phyloP scores from a whole-genome alignment of 2,329 filamentous ascomycete species.

The Colletotrichum coccodes region DNA sequence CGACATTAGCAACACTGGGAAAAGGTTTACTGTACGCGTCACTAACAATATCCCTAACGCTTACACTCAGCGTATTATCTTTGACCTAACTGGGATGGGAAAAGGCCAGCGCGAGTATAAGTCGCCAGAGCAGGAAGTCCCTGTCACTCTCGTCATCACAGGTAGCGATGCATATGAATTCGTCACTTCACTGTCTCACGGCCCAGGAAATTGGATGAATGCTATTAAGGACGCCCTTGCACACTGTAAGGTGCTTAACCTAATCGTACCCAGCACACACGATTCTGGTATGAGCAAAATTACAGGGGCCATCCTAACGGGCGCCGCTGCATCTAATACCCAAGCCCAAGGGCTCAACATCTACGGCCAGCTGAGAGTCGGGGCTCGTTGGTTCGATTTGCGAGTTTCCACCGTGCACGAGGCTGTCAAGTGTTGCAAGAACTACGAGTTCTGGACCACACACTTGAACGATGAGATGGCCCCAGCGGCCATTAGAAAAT shows the following conservation, averaged over 20 bases:
- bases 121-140: constrained; percentile 41
- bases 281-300: constrained; percentile 60
- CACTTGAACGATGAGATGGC: constrained; percentile 49
- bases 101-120: constrained; percentile 46
- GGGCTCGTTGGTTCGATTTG: constrained; percentile 59
- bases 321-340: constrained; percentile 51
- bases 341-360: constrained; percentile 57
- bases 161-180: constrained; percentile 46
- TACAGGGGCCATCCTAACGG: constrained; percentile 43
- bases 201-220: constrained; percentile 45
- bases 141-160: constrained; percentile 47
- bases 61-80: constrained; percentile 39
- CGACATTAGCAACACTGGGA: constrained; percentile 40
- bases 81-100: constrained; percentile 44
- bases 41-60: constrained; percentile 42
- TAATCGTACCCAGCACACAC: constrained; percentile 60
- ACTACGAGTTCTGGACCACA: constrained; percentile 50
- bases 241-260: constrained; percentile 52
- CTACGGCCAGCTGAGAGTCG: constrained; percentile 55
- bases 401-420: constrained; percentile 47
- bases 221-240: constrained; percentile 44
- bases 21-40: constrained; percentile 42
- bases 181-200: constrained; percentile 41
- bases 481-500: constrained; percentile 52
- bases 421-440: constrained; percentile 15